Evolutionary conservation across 192 early-diverging fungal species (phyloP), one percentile per base, ranked within the genome.

Genomic region (Coemansia javaensis): DNA sequence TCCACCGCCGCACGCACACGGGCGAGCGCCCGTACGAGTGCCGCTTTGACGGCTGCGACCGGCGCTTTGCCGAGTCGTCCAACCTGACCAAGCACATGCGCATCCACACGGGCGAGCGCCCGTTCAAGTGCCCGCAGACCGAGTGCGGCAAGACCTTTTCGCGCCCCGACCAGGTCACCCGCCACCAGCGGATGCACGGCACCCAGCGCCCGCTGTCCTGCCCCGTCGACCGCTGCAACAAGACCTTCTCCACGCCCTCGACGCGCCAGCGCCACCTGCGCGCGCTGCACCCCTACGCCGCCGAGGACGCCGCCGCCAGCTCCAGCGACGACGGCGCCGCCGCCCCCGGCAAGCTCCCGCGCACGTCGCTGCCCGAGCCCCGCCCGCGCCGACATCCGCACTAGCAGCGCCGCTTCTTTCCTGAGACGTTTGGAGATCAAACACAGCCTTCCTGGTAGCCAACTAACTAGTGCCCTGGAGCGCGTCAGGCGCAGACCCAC

Each of bases 31-130:
- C 86, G 15, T 88, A 82, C 55, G 68, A 71, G 53, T 88, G 86
- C 46, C 59, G 56, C 30, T 60, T 60, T 33, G 54, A 38, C 25
- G 65, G 72, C 36, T 75, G 72, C 60, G 47, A 43, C 13, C 47
- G 53, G 18, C 54, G 72, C 27, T 75, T 75, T 48, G 65, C 72
- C 51, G 72, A 75, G 57, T 75, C 72, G 34, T 75, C 72, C 42
- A 85, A 88, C 44, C 76, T 88, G 48, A 77, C 78, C 34, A 85
- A 85, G 33, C 87, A 90, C 60, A 75, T 82, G 59, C 80, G 84
- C 21, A 85, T 83, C 8, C 85, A 90, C 57, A 90, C 83, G 0
- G 87, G 87, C 32, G 87, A 87, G 56, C 76, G 81, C 39, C 87
- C 85, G 1, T 86, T 85, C 72, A 55, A 72, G 23, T 90, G 87